Evolutionary conservation across 1,139 yeast species (phyloP).

Genomic region (Komagataea norvegica): DNA sequence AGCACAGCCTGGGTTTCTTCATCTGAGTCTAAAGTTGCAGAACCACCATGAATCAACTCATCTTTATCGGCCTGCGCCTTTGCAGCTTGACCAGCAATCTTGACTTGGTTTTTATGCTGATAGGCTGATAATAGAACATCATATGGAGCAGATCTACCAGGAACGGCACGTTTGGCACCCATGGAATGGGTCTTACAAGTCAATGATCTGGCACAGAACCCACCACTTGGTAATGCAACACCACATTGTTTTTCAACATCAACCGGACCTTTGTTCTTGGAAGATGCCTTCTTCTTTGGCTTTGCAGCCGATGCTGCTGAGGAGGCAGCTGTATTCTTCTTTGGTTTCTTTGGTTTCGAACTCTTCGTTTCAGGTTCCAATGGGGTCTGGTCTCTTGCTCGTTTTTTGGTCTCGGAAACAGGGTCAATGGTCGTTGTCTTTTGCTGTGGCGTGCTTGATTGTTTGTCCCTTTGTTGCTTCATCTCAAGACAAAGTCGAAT

Average conservation of each 20-base stretch:
- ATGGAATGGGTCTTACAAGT: conserved; percentile 97
- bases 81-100: conserved; percentile 76
- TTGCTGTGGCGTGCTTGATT: conserved; percentile 22
- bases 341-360: conserved; percentile 18
- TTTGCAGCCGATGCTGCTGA: conserved; percentile 31
- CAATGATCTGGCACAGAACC: conserved; percentile 87
- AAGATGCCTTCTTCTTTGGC: conserved; percentile 46
- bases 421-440: background rate
- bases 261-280: conserved; percentile 75
- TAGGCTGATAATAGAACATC: conserved; percentile 84
- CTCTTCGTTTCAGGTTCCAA: conserved; percentile 29
- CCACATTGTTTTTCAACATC: conserved; percentile 97
- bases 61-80: conserved; percentile 50
- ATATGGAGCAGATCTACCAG: conserved; percentile 89
- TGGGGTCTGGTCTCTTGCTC: conserved; percentile 19
- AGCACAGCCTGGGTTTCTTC: conserved; percentile 92
- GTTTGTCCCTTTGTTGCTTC: conserved; percentile 37
- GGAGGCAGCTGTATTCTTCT: conserved; percentile 22
- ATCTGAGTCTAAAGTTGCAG: conserved; percentile 56
- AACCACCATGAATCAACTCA: conserved; percentile 38
- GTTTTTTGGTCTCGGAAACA: conserved; percentile 20
- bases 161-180: conserved; percentile 96
- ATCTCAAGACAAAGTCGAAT: conserved; percentile 43
- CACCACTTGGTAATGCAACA: conserved; percentile 88
- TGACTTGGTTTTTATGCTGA: conserved; percentile 89